phyloP scores from a whole-genome alignment of 805 yeast genomes.

The Kurtzmaniella cleridarum region DNA sequence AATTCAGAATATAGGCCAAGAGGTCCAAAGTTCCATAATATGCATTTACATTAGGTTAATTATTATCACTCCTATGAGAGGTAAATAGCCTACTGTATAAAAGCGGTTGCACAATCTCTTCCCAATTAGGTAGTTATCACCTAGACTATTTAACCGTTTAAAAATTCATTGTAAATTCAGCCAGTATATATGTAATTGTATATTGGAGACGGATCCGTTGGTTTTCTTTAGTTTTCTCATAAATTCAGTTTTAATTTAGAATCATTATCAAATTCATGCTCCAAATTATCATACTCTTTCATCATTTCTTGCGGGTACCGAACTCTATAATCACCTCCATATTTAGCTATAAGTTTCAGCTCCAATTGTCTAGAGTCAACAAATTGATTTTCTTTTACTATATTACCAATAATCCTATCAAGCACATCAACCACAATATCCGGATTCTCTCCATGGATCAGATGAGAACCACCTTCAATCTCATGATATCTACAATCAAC shows the following conservation, averaged over 20 bases:
- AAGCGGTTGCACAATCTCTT: too few relatives aligned
- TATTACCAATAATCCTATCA: slow-evolving; percentile 10
- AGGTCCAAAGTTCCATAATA: background rate
- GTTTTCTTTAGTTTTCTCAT: too few relatives aligned
- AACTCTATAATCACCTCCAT: background rate
- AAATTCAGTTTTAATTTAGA: background rate
- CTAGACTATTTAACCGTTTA: too few relatives aligned
- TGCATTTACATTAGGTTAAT: too few relatives aligned
- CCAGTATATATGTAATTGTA: too few relatives aligned
- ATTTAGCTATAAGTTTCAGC: background rate
- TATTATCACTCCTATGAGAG: too few relatives aligned
- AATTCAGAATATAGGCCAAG: background rate
- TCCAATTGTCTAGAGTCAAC: background rate
- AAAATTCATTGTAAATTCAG: too few relatives aligned
- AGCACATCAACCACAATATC: slow-evolving; percentile 28
- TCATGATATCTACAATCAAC: too few relatives aligned
- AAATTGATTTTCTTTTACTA: slow-evolving; percentile 6
- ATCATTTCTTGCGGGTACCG: background rate
- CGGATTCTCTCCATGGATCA: slow-evolving; percentile 49
- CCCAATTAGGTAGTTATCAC: too few relatives aligned
- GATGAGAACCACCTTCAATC: slow-evolving; percentile 42
- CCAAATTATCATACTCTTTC: too few relatives aligned
- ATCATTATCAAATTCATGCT: background rate
- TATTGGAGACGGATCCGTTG: too few relatives aligned
- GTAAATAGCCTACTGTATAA: too few relatives aligned